Base-by-base conservation (phyloP, 2,329 filamentous ascomycete species). In the Trichoderma afroharzianum region DNA sequence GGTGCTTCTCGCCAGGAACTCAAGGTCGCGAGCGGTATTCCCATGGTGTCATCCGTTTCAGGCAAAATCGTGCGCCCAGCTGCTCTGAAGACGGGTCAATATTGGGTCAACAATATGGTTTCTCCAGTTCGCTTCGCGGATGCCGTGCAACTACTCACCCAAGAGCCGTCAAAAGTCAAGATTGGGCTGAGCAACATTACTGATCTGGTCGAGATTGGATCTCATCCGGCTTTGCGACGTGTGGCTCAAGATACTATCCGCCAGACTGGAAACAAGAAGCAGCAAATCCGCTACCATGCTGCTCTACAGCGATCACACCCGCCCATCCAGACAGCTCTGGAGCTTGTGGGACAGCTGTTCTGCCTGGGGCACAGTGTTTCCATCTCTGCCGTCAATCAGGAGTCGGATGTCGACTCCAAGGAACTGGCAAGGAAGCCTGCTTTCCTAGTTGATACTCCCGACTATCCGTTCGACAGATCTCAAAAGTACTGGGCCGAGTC, bases 41-140 rank as follows among this genome's bases (percentile, higher is more conserved):
- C 67, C n/a, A 72, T 72, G 68, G 33, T 72, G 0, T 71, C 68
- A 7, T 71, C 71, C 28, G 62, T 72, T 1, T 71, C 71, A 3
- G 71, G 71, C 8, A 55, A 63, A 2, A 26, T 32, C 4, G 32
- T 71, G 0, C 21, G 53, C 1, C 24, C 43, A 6, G 50, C 58
- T 47, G 28, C 64, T 26, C 32, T 72, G 24, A 15, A 11, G 4
- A 53, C 18, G 18, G 68, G 32, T 0, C 30, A 67, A 7, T 72
- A 72, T 43, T 72, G 71, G 71, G 68, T 72, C 14, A 32, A 72
- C n/a, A 72, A 72, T 36, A 63, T 72, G 33, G 47, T 71, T 0
- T 71, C 68, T 1, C 62, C 71, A 3, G 71, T 72, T 14, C 71
- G 62, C 0, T 72, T 72, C 32, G 11, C 39, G 0, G 63, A 68